Evolutionary conservation across 73 alveolate genomes (phyloP).

Genomic region (Symbiodinium natans): DNA sequence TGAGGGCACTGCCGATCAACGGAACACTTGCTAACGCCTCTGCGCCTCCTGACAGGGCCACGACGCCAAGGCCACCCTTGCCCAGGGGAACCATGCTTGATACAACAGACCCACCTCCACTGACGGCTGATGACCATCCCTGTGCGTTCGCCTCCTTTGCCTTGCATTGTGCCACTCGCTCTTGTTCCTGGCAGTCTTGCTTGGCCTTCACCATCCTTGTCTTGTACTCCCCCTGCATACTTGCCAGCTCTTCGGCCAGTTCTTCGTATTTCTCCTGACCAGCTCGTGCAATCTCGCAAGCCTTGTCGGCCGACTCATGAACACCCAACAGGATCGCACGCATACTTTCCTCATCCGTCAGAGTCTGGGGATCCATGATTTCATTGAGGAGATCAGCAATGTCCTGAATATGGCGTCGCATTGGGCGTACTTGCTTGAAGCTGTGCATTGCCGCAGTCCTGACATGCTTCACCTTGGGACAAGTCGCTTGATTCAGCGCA

Average conservation of each 20-base stretch:
- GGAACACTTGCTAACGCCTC: not conserved
- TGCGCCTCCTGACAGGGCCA: not conserved
- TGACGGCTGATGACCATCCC: not conserved
- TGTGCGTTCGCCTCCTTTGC: not conserved
- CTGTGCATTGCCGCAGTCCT: not conserved
- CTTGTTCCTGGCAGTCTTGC: not conserved
- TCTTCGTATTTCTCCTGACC: conserved; percentile 96
- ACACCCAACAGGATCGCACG: not conserved
- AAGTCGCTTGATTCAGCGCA: too few species aligned
- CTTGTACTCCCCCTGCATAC: not conserved
- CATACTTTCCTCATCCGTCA: not conserved
- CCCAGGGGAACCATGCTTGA: not conserved
- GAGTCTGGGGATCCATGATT: not conserved
- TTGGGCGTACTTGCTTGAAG: not conserved
- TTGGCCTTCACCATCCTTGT: not conserved
- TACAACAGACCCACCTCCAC: not conserved
- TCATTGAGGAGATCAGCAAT: not conserved
- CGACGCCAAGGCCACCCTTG: not conserved
- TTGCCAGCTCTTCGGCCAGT: not conserved
- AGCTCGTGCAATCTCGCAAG: conserved; percentile 95
- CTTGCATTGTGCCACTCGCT: not conserved
- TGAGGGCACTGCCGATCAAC: not conserved
- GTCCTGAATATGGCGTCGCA: conserved; percentile 1
- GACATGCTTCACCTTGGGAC: not conserved
- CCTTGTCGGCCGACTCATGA: not conserved